Base-by-base conservation (phyloP, 1,284 basidiomycete species). In the Cutaneotrichosporon mucoides region DNA sequence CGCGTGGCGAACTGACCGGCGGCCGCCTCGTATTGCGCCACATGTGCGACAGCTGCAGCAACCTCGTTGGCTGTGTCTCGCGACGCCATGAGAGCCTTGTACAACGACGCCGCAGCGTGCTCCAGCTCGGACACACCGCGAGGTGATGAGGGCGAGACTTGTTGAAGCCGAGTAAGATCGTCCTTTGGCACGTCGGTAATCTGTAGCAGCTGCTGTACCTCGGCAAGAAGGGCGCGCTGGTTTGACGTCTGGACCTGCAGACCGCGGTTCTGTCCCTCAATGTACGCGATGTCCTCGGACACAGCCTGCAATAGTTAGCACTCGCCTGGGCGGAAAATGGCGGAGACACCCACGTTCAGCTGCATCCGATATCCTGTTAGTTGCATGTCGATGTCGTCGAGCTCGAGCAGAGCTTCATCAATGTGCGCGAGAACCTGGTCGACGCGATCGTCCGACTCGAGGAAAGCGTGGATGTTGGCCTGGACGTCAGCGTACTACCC, bases 161-260 rank as follows among this genome's bases (percentile, higher is more conserved):
- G 90, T 0, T 88, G 88, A 2, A 99, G 84, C 0, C 84, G 85
- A 12, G 87, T 74, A 50, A 98, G 80, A 7, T 88, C 86, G 37
- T 87, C 84, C 59, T 85, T 82, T 65, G 91, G 86, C 11, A 99
- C 93, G 76, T 97, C 89, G 33, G 95, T 91, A 8, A 92, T 99
- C 85, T 91, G 86, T 68, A 97, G 79, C 33, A 96, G 81, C 68
- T 90, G 89, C 72, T 92, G 87, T 6, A 97, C 79, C 76, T 92
- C 93, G 42, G 80, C 82, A 37, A 96, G 76, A 6, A 97, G 82
- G 2, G 86, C 85, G 43, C 88, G 85, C 75, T 98, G 95, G 70
- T 99, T 99, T 71, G 95, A 92, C 9, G 88, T 98, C 71, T 99
- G 95, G 1, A 99, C 93, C 79, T 99, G 96, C 40, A 99, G 80